Evolutionary conservation across 192 early-diverging fungal species (phyloP), one percentile per base, ranked within the genome.

Genomic region (Coemansia sp.): DNA sequence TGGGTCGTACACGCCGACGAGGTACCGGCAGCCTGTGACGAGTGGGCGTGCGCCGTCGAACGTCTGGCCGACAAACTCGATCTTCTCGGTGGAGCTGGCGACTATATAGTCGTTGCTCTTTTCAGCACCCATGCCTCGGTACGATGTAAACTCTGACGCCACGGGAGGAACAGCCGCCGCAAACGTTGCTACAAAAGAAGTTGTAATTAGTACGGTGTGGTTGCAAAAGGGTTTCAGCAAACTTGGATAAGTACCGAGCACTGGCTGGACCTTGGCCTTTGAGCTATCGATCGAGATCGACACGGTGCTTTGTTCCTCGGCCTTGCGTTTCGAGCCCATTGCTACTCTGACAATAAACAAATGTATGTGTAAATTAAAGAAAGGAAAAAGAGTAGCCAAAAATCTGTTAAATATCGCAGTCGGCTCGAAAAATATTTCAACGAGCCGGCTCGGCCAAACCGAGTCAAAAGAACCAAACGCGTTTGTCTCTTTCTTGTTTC

Each of bases 1-100:
- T 53, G 87, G 89, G 69, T 93, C 84, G 32, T 88, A 88, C 56
- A 97, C 85, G 14, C 91, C 95, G 47, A 97, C 81, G 12, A 92
- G 70, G 67, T 95, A 97, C 60, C 56, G 62, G 70, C 74, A 70
- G 17, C 75, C 73, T 62, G 63, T 51, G 4, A 75, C 56, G 12
- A 76, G 75, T 38, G 84, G 71, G 54, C 61, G 70, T 5, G 69
- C 69, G 38, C 79, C 76, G 58, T 87, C 89, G 83, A 84, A 88
- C 68, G 85, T 89, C 59, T 85, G 79, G 5, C 89, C 92, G 0
- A 86, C 86, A 78, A 86, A 94, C 62, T 87, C 87, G 45, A 92
- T 83, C 70, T 90, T 91, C 27, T 88, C 84, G 1, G 85, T 88
- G 54, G 92, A 88, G 43, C 84, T 87, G 39, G 85, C 86, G 2